Percentiles rank a stretch among this genome's conserved stretches.
Evolutionary conservation across 139 green algal genomes (phyloP).

Genomic region (Eudorina sp.): DNA sequence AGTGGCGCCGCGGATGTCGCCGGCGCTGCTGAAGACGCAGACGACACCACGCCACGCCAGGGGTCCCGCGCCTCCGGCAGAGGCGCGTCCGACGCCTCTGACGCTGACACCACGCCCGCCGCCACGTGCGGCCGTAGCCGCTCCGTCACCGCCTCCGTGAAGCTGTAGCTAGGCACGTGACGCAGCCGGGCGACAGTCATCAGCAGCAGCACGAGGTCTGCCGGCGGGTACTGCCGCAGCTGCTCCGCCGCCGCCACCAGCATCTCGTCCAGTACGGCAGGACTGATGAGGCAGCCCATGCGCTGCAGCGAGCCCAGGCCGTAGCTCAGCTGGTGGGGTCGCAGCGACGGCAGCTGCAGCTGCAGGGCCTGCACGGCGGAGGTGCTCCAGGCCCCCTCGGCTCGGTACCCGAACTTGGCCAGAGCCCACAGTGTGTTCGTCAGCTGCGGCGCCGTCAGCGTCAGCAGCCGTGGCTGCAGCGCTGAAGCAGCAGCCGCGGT

Average conservation of each 20-base stretch:
- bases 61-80: neutral
- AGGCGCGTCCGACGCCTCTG: neutral
- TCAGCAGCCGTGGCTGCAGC: conserved; percentile 28
- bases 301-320: conserved; percentile 39
- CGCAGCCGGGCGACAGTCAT: conserved; percentile 27
- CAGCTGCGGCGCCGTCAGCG: conserved; percentile 12
- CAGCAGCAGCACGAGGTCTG: conserved; percentile 38
- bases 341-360: conserved; percentile 30
- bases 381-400: neutral
- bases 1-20: neutral
- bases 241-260: conserved; percentile 7
- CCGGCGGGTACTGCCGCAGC: neutral
- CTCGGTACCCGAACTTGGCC: conserved; percentile 16
- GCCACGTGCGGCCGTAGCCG: conserved; percentile 25
- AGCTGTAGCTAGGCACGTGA: conserved; percentile 43
- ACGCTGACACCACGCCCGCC: neutral
- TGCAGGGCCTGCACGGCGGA: conserved; percentile 24
- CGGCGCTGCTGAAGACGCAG: neutral
- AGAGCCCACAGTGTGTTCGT: conserved; percentile 23
- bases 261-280: conserved; percentile 40
- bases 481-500: neutral
- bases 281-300: neutral
- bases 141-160: conserved; percentile 44
- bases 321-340: conserved; percentile 40
- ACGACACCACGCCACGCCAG: neutral